A percentile compares a stretch with the other conserved stretches of the same genome.
Evolutionary conservation across 1,284 basidiomycete species (phyloP).

Genomic region (Cerrena zonata): DNA sequence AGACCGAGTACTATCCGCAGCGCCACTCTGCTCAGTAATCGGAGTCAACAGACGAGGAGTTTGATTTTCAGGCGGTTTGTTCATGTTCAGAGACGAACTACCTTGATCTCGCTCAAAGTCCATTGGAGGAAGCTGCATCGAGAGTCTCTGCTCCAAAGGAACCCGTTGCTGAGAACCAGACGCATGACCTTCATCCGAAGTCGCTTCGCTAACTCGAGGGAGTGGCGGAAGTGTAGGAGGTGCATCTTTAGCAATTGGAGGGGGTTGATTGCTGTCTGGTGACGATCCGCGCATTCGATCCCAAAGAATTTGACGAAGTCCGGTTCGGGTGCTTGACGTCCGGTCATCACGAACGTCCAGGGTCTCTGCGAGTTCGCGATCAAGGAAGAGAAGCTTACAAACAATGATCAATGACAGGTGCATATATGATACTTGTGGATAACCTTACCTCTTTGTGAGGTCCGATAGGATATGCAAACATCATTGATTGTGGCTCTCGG

Average conservation of each 20-base stretch:
- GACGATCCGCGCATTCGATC: conserved; percentile 53
- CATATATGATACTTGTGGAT: conserved; percentile 1
- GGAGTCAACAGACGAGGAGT: conserved; percentile 25
- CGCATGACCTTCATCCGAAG: neutral
- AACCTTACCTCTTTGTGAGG: conserved; percentile 62
- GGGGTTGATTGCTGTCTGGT: conserved; percentile 14
- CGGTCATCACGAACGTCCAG: conserved; percentile 77
- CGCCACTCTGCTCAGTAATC: conserved; percentile 28
- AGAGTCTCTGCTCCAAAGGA: conserved; percentile 7
- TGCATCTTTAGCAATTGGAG: conserved; percentile 5
- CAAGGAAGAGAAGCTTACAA: conserved; percentile 76
- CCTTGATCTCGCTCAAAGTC: conserved; percentile 20
- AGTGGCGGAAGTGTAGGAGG: conserved; percentile 25
- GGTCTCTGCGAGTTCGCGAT: conserved; percentile 75
- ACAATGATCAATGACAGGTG: conserved; percentile 5
- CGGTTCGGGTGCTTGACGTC: conserved; percentile 62
- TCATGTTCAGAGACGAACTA: conserved; percentile 6
- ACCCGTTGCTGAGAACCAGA: neutral
- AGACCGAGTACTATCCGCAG: conserved; percentile 20
- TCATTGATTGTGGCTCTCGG: conserved; percentile 65
- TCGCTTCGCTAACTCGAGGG: conserved; percentile 12
- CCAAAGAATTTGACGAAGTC: conserved; percentile 58
- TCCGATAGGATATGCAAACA: conserved; percentile 81
- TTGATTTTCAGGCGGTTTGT: conserved; percentile 9
- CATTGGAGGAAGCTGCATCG: conserved; percentile 31